Percentiles rank a stretch among this genome's conserved stretches.
Evolutionary conservation across 352 stramenopile species (phyloP).

Genomic region (Achlya hypogyna): DNA sequence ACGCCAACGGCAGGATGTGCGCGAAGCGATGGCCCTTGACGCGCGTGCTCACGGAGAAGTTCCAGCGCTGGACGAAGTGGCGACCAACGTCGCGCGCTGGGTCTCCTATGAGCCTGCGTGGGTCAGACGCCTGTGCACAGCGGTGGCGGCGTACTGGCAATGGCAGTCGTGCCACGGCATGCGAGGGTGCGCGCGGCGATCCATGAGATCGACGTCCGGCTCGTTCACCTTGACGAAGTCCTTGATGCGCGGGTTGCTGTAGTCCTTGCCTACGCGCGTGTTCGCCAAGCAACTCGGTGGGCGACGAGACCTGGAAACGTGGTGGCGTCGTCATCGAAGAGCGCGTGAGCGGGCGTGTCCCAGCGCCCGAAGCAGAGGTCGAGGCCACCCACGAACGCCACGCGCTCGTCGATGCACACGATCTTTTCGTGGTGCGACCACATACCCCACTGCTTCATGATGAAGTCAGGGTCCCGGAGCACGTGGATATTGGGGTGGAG

Average conservation of each 20-base stretch:
- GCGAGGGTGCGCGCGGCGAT: conserved; percentile 51
- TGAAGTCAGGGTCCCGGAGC: conserved; percentile 81
- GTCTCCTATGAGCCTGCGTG: conserved; percentile 48
- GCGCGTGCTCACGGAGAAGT: conserved; percentile 75
- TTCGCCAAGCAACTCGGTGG: background rate
- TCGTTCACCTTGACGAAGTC: conserved; percentile 74
- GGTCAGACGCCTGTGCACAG: background rate
- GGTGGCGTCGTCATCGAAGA: conserved; percentile 57
- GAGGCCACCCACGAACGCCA: conserved; percentile 84
- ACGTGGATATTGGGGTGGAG: conserved; percentile 80
- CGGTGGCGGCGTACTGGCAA: conserved; percentile 25
- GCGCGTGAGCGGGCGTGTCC: conserved; percentile 53
- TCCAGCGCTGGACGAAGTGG: conserved; percentile 85
- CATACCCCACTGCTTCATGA: conserved; percentile 80
- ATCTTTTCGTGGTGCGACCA: conserved; percentile 92
- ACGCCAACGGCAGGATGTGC: conserved; percentile 41
- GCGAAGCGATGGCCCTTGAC: conserved; percentile 68
- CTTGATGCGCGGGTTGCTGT: conserved; percentile 75
- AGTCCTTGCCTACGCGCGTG: conserved; percentile 54
- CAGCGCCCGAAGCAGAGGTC: conserved; percentile 86
- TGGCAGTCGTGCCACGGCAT: conserved; percentile 86
- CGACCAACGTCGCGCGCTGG: conserved; percentile 70
- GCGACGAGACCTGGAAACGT: conserved; percentile 31
- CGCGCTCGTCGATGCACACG: conserved; percentile 79
- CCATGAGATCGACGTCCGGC: conserved; percentile 67